These are phyloP conservation scores for Penicillium sp. DNA, from an alignment of 2,329 filamentous ascomycete genomes.

Conservation along the genomic window DNA sequence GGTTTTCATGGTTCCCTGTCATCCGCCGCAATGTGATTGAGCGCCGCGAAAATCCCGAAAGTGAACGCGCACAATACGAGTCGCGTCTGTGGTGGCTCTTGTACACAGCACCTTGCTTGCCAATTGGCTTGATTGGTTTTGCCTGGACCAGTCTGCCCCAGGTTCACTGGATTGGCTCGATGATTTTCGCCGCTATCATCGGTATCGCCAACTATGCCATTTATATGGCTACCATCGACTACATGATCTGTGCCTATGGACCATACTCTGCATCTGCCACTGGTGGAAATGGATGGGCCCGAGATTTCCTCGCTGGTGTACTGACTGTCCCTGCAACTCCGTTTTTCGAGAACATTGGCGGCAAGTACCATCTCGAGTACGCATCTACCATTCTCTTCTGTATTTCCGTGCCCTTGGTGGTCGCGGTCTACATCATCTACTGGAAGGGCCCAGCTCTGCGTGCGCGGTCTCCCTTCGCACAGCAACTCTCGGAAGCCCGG, in stretches of 20 bases:
- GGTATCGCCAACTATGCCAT: constrained; percentile 59
- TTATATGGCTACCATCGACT: constrained; percentile 63
- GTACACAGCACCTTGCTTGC: constrained; percentile 54
- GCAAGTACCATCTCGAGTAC: constrained; percentile 52
- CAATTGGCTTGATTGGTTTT: constrained; percentile 58
- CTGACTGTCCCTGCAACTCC: constrained; percentile 57
- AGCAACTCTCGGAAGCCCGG: constrained; percentile 50
- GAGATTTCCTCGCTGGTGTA: constrained; percentile 60
- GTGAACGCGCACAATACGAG: constrained; percentile 59
- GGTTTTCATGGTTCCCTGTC: constrained; percentile 52
- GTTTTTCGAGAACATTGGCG: constrained; percentile 48
- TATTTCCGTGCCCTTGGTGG: constrained; percentile 56
- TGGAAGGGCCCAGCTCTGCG: constrained; percentile 58
- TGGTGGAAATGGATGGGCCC: constrained; percentile 60
- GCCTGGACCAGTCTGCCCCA: constrained; percentile 54
- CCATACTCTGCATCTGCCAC: constrained; percentile 61
- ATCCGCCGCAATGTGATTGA: constrained; percentile 48
- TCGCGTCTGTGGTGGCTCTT: constrained; percentile 56
- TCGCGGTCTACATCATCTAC: constrained; percentile 62
- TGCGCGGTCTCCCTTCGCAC: constrained; percentile 58
- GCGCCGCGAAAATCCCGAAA: constrained; percentile 43
- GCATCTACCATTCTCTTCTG: constrained; percentile 59
- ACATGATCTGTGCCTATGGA: constrained; percentile 63
- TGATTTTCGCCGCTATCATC: constrained; percentile 56
- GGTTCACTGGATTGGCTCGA: constrained; percentile 57